Base-by-base conservation (phyloP, 1,284 basidiomycete species). In the Ganoderma leucocontextum region DNA sequence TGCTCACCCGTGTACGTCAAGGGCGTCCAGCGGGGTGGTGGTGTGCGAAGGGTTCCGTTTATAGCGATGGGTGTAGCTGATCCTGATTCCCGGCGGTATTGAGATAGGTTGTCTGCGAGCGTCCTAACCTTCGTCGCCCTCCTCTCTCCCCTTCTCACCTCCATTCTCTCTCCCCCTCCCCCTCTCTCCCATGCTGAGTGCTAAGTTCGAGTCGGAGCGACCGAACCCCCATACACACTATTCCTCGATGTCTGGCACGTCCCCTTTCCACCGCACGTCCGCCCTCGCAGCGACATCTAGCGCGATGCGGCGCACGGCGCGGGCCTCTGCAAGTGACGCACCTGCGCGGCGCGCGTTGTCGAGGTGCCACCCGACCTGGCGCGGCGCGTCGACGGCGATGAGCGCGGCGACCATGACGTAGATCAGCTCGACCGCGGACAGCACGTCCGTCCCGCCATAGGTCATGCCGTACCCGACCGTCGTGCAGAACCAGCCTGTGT, bases 321-420 rank as follows among this genome's bases (percentile, higher is more conserved):
- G 72, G 15, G 74, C 76, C 65, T 82, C 75, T 53, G 77, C 77
- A 25, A 75, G 67, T 25, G 73, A 77, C 38, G 80, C 80, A 13
- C 81, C 80, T 33, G 75, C 75, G 60, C 78, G 72, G 60, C 77
- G 80, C 62, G 71, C 85, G 47, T 85, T 84, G 41, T 82, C 80
- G 12, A 88, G 80, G 74, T 89, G 87, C 86, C 87, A 89, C n/a
- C 75, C 78, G 39, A 86, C 84, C 72, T 89, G 87, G 60, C 81
- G 82, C 2, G 86, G 85, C 57, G 84, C 84, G 73, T 88, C 86
- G 60, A 79, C 80, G 0, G 84, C 82, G 69, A 88, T 85, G 52
- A 87, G 82, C 3, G 85, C 81, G 39, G 86, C 82, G 25, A 86
- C 83, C 57, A 88, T 76, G 19, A 82, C 79, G 72, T 84, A 88